A percentile compares a stretch with the other conserved stretches of the same genome.
phyloP scores from a whole-genome alignment of 176 grass and related monocot species.

The Zoysia japonica region DNA sequence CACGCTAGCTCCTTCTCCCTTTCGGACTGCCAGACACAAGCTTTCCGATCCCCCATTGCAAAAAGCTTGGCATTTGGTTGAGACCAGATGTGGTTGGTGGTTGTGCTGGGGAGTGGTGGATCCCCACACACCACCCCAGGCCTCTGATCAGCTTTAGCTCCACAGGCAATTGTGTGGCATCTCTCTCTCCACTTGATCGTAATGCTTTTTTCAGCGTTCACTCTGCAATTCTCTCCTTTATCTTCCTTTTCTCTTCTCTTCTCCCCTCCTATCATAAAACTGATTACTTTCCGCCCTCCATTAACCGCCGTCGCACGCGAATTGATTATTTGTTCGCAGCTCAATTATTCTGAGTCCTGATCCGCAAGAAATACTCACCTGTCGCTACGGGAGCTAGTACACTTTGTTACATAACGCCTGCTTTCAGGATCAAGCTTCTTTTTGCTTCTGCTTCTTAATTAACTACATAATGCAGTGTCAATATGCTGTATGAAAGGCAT shows the following conservation, averaged over 20 bases:
- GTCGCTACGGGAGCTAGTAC: conserved; percentile 20
- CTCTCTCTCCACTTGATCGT: conserved; percentile 41
- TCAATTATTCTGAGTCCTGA: conserved; percentile 36
- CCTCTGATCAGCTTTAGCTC: conserved; percentile 36
- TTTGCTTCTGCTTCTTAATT: conserved; percentile 16
- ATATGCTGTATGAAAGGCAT: conserved; percentile 5
- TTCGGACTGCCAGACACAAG: neutral
- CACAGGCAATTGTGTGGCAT: conserved; percentile 42
- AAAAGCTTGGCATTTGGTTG: conserved; percentile 32
- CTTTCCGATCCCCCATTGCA: conserved; percentile 5
- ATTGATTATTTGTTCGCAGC: conserved; percentile 15
- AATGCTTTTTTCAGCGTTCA: conserved; percentile 31
- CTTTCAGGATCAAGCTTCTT: conserved; percentile 31
- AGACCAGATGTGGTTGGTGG: conserved; percentile 42
- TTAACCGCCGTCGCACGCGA: conserved; percentile 47
- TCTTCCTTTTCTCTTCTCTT: neutral
- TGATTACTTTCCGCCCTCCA: conserved; percentile 42
- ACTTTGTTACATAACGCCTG: conserved; percentile 29
- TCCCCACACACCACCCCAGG: conserved; percentile 46
- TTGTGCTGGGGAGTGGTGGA: conserved; percentile 41
- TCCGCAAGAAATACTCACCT: conserved; percentile 29
- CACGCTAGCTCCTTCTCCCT: neutral
- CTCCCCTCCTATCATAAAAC: neutral
- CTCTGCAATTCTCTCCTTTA: conserved; percentile 34
- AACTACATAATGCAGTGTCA: conserved; percentile 11